These are phyloP conservation scores for Diospyros lotus DNA, from an alignment of 148 eudicot genomes.

Conservation along the genomic window DNA sequence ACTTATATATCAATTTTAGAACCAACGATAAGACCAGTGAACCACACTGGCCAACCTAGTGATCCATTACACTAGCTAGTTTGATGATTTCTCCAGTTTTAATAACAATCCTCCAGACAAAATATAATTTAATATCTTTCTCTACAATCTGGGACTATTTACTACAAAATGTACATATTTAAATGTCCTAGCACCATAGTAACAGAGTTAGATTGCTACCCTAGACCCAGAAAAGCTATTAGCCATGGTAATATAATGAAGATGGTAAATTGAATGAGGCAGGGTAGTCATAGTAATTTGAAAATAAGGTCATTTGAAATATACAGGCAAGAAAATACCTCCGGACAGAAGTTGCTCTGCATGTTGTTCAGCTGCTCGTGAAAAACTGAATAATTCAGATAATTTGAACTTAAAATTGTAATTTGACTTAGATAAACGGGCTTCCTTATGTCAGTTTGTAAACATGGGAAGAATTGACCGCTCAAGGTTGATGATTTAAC, in stretches of 20 bases:
- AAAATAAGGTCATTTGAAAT: not conserved
- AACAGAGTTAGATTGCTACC: too few species aligned
- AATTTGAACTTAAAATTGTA: conserved; percentile 9
- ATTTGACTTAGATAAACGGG: conserved; percentile 1
- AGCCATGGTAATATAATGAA: not conserved
- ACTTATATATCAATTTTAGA: too few species aligned
- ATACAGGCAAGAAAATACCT: conserved; percentile 29
- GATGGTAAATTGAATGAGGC: not conserved
- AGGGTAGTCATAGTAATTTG: not conserved
- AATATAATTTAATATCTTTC: too few species aligned
- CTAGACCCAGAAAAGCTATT: not conserved
- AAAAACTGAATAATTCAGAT: conserved; percentile 22
- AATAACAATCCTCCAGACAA: too few species aligned
- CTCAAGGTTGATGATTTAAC: conserved; percentile 46
- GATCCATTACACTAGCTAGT: too few species aligned
- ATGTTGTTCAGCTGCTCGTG: conserved; percentile 15
- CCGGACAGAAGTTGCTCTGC: conserved; percentile 33
- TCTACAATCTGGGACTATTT: too few species aligned
- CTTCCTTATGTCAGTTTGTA: conserved; percentile 17
- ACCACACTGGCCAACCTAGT: too few species aligned
- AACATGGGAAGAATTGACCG: conserved; percentile 51
- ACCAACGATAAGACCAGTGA: too few species aligned
- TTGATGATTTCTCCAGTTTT: too few species aligned
- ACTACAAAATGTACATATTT: too few species aligned
- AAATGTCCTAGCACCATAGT: too few species aligned